Conservation (phyloP, 106 monocot genomes). For the Dendrobium huoshanense region DNA sequence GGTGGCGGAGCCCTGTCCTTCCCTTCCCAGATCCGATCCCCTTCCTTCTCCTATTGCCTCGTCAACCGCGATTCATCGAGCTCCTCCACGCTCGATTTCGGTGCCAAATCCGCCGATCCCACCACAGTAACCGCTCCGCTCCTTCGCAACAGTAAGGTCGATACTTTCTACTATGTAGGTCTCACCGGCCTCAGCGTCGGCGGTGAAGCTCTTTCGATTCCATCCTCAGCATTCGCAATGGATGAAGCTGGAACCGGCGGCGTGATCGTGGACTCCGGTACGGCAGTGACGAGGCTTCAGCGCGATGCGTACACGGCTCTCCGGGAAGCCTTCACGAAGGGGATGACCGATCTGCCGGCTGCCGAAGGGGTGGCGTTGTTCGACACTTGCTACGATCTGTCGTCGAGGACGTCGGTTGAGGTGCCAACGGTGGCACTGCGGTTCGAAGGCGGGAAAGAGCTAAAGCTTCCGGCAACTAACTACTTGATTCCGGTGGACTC, state of each 20-base stretch:
- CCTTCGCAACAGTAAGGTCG: conserved; percentile 32
- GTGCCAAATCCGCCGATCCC: conserved; percentile 2
- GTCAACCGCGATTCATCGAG: conserved; percentile 51
- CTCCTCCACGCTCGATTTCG: conserved; percentile 46
- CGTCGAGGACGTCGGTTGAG: conserved; percentile 29
- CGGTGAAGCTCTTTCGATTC: conserved; percentile 20
- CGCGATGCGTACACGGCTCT: conserved; percentile 16
- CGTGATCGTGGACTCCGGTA: conserved; percentile 26
- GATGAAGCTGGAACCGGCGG: conserved; percentile 19
- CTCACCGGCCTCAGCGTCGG: conserved; percentile 59
- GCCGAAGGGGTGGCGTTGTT: conserved; percentile 36
- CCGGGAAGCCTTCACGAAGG: conserved; percentile 30
- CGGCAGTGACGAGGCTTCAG: conserved; percentile 19
- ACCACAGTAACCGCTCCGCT: conserved; percentile 27
- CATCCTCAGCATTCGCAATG: conserved; percentile 14
- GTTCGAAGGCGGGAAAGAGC: conserved; percentile 23
- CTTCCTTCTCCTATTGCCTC: conserved; percentile 61
- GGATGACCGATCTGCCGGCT: conserved; percentile 20
- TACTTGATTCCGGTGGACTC: conserved; percentile 59
- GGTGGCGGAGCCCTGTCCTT: conserved; percentile 60
- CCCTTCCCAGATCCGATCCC: conserved; percentile 45
- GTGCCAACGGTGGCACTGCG: conserved; percentile 44
- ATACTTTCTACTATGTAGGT: conserved; percentile 38
- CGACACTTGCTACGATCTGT: conserved; percentile 31
- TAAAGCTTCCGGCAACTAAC: conserved; percentile 52